Conservation (phyloP, 495 filamentous ascomycete genomes). For the Xylaria longipes region DNA sequence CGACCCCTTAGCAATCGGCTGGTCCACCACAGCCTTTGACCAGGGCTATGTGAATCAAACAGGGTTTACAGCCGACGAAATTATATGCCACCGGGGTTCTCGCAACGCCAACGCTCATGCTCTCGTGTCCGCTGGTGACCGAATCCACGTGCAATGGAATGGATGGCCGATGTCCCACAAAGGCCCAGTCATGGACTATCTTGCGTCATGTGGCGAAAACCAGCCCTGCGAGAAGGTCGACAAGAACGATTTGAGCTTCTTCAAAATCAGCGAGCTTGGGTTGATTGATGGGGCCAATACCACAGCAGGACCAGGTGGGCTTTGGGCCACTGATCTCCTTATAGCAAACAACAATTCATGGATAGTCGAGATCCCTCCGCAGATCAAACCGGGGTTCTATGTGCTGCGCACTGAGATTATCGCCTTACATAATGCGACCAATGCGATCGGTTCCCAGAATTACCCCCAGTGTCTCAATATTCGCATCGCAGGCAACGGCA, state of each 20-base stretch:
- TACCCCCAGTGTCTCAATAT: conserved; percentile 79
- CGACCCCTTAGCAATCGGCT: conserved; percentile 43
- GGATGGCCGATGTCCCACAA: conserved; percentile 68
- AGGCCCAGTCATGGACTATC: conserved; percentile 61
- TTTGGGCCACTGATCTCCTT: conserved; percentile 71
- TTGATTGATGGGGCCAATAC: conserved; percentile 53
- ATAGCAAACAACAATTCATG: conserved; percentile 70
- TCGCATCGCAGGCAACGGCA: conserved; percentile 36
- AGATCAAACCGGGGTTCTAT: conserved; percentile 68
- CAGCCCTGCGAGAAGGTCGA: conserved; percentile 68
- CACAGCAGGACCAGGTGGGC: conserved; percentile 12
- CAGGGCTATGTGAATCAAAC: conserved; percentile 62
- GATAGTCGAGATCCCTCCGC: conserved; percentile 68
- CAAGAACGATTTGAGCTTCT: conserved; percentile 69
- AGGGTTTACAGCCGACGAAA: conserved; percentile 57
- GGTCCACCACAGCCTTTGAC: conserved; percentile 53
- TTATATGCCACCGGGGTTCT: conserved; percentile 71
- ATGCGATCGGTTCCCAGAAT: conserved; percentile 68
- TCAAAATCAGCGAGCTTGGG: conserved; percentile 70
- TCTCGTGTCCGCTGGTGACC: conserved; percentile 58
- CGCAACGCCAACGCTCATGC: conserved; percentile 59
- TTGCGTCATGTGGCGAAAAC: conserved; percentile 68
- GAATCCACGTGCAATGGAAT: conserved; percentile 68
- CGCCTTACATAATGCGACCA: conserved; percentile 67
- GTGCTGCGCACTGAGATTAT: conserved; percentile 79